These are phyloP conservation scores for Magnaporthiopsis poae DNA, from an alignment of 2,329 filamentous ascomycete species.

Conservation along the genomic window DNA sequence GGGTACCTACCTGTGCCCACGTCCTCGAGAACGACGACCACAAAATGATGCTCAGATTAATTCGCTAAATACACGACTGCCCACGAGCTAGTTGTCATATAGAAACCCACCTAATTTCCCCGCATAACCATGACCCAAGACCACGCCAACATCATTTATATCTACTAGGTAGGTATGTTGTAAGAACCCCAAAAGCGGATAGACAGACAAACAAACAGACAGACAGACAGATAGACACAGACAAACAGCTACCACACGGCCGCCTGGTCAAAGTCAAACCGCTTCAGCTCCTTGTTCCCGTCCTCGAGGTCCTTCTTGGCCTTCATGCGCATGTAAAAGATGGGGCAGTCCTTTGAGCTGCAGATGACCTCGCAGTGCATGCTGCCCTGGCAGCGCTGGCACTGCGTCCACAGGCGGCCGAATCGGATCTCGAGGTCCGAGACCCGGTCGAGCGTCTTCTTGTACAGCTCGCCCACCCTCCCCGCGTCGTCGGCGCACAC, in stretches of 20 bases:
- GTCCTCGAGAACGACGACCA: no score
- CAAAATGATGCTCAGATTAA: neutral
- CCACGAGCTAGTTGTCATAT: neutral
- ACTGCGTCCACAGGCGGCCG: constrained; percentile 91
- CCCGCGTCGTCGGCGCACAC: constrained; percentile 80
- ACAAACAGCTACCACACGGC: constrained; percentile 40
- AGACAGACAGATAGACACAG: no score
- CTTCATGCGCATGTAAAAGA: constrained; percentile 99
- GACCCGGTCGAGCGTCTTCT: constrained; percentile 76
- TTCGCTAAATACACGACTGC: neutral
- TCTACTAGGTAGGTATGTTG: no score
- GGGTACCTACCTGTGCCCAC: no score
- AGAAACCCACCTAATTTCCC: neutral
- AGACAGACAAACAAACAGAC: no score
- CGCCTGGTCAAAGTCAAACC: constrained; percentile 80
- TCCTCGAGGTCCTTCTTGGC: constrained; percentile 98
- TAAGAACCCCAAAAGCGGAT: neutral
- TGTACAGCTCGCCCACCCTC: constrained; percentile 84
- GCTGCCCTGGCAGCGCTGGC: constrained; percentile 92
- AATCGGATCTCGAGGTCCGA: constrained; percentile 91
- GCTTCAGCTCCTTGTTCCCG: constrained; percentile 73
- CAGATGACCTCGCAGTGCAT: constrained; percentile 98
- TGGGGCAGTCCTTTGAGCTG: constrained; percentile 89
- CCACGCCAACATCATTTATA: neutral
- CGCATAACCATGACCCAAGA: neutral